Conservation (phyloP, 2,329 filamentous ascomycete genomes). For the Hymenoscyphus fraxineus region DNA sequence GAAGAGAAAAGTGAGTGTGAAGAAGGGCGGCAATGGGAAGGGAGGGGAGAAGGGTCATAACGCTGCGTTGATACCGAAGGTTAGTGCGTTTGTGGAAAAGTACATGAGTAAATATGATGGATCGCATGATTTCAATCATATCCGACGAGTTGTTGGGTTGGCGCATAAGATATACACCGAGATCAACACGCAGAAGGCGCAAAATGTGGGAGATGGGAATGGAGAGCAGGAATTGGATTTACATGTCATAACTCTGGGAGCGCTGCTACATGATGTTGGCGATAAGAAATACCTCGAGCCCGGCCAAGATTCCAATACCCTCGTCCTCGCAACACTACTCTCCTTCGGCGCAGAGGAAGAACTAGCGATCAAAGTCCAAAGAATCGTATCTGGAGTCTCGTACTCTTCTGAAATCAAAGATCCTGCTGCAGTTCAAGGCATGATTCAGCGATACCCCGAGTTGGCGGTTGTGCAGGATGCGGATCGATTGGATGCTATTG, state of each 20-base stretch:
- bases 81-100: conserved; percentile 60
- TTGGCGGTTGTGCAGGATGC: conserved; percentile 88
- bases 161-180: conserved; percentile 43
- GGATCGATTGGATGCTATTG: conserved; percentile 88
- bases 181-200: conserved; percentile 22
- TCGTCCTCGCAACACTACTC: conserved; percentile 55
- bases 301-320: conserved; percentile 53
- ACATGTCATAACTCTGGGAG: conserved; percentile 54
- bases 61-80: conserved; percentile 42
- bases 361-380: conserved; percentile 66
- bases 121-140: conserved; percentile 85
- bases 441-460: conserved; percentile 66
- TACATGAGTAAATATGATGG: conserved; percentile 79
- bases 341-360: conserved; percentile 54
- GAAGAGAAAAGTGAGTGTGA: conserved; percentile 13
- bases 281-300: conserved; percentile 52
- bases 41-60: conserved; percentile 23
- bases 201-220: conserved; percentile 15
- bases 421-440: conserved; percentile 51
- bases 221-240: conserved; percentile 49
- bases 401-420: conserved; percentile 73
- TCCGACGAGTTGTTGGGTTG: conserved; percentile 73
- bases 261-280: conserved; percentile 83
- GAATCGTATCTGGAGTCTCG: conserved; percentile 73
- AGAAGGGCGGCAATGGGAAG: conserved; percentile 18